phyloP scores from a whole-genome alignment of 495 filamentous ascomycete genomes.

The Aspergillus sclerotiicarbonarius region DNA sequence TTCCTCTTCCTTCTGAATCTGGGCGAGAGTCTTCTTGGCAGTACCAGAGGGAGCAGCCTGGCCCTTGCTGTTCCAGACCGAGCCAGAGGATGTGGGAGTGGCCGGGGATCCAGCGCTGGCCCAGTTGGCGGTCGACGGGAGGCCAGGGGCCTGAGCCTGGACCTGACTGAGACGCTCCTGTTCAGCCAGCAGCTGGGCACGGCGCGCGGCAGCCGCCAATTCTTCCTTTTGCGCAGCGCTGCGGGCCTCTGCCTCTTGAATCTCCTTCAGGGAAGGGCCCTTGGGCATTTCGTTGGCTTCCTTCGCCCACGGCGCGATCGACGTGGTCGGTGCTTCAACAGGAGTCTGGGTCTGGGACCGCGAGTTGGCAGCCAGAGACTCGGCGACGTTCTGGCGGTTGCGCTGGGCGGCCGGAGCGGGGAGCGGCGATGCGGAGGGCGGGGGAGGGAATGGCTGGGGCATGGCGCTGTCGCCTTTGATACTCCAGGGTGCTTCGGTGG shows the following conservation, averaged over 20 bases:
- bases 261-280: slow-evolving; percentile 92
- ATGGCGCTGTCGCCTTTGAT: slow-evolving; percentile 58
- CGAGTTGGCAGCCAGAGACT: slow-evolving; percentile 68
- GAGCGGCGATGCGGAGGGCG: slow-evolving; percentile 71
- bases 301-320: slow-evolving; percentile 92
- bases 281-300: slow-evolving; percentile 74
- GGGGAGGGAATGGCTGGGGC: slow-evolving; percentile 75
- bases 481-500: slow-evolving; percentile 58
- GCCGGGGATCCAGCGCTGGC: slow-evolving; percentile 67
- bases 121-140: slow-evolving; percentile 91
- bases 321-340: slow-evolving; percentile 57
- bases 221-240: slow-evolving; percentile 92
- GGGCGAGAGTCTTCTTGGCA: slow-evolving; percentile 85
- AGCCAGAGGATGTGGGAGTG: slow-evolving; percentile 51
- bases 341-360: slow-evolving; percentile 77
- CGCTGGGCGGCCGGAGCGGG: slow-evolving; percentile 86
- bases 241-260: slow-evolving; percentile 91
- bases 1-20: slow-evolving; percentile 97
- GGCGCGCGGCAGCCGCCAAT: slow-evolving; percentile 73
- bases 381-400: slow-evolving; percentile 77
- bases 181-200: slow-evolving; percentile 64
- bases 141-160: slow-evolving; percentile 62
- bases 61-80: slow-evolving; percentile 65
- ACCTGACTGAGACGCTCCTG: slow-evolving; percentile 76
- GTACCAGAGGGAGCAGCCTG: slow-evolving; percentile 41